Percentiles rank a stretch among this genome's conserved stretches.
Evolutionary conservation across 2,329 filamentous ascomycete genomes (phyloP).

Genomic region (Trichocomaceae sp.): DNA sequence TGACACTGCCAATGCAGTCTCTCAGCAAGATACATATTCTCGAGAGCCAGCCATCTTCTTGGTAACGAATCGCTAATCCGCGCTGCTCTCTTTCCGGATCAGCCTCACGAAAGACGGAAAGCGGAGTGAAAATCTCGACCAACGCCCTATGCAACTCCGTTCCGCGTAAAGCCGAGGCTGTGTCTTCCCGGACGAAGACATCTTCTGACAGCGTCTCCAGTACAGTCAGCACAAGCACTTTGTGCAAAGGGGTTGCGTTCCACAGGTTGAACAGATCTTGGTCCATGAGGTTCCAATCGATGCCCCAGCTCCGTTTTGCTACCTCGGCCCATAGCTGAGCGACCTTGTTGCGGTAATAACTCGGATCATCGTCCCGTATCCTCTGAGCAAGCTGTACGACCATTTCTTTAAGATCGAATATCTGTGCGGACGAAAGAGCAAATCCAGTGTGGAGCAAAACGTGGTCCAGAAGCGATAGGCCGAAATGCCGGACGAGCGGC

Average conservation of each 20-base stretch:
- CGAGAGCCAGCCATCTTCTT: conserved; percentile 78
- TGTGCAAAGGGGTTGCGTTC: conserved; percentile 58
- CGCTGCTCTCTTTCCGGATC: conserved; percentile 64
- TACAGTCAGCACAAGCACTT: conserved; percentile 80
- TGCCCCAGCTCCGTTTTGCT: conserved; percentile 87
- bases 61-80: conserved; percentile 63
- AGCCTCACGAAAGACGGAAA: conserved; percentile 64
- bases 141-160: conserved; percentile 79
- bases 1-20: conserved; percentile 62
- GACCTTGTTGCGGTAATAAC: conserved; percentile 86
- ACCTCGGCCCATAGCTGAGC: conserved; percentile 92
- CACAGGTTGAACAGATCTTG: conserved; percentile 72
- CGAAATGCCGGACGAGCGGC: conserved; percentile 84
- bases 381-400: conserved; percentile 70
- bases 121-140: conserved; percentile 88
- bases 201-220: conserved; percentile 92
- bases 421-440: conserved; percentile 63
- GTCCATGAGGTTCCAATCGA: conserved; percentile 94
- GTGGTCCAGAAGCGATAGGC: conserved; percentile 83
- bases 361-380: conserved; percentile 64
- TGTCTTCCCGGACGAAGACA: conserved; percentile 84
- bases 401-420: conserved; percentile 63
- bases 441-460: conserved; percentile 80
- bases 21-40: conserved; percentile 68
- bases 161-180: conserved; percentile 74